Conservation (phyloP, 148 eudicot species). For the Camellia sinensis region DNA sequence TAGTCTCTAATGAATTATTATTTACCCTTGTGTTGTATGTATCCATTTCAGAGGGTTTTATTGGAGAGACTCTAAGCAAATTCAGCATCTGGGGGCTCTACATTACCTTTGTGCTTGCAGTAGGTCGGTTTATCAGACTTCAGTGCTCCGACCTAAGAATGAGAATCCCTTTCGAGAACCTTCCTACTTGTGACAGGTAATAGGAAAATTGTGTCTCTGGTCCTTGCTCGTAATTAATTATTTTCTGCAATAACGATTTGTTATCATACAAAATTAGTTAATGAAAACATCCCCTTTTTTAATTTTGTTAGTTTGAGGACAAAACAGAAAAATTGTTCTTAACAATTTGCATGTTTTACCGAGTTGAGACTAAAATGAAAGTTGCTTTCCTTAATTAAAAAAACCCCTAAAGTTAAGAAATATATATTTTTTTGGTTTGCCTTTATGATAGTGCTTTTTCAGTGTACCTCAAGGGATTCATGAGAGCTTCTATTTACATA, state of each 20-base stretch:
- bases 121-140: conserved; percentile 95
- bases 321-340: not conserved
- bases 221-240: not conserved
- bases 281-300: conserved; percentile 3
- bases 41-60: conserved; percentile 68
- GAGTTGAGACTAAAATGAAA: conserved; percentile 3
- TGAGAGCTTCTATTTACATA: no score
- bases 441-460: not conserved
- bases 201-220: conserved; percentile 7
- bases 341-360: not conserved
- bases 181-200: conserved; percentile 95
- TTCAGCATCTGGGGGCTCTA: conserved; percentile 99
- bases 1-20: conserved; percentile 18
- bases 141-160: conserved; percentile 95
- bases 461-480: not conserved
- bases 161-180: conserved; percentile 98
- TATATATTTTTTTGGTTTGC: not conserved
- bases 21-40: not conserved
- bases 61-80: conserved; percentile 97
- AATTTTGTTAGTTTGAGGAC: not conserved
- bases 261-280: not conserved
- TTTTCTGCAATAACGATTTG: not conserved
- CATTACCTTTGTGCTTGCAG: conserved; percentile 96
- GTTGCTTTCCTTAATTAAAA: not conserved
- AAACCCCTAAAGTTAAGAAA: conserved; percentile 1